Evolutionary conservation across 1,284 basidiomycete genomes (phyloP).

Genomic region (Salmacisia buchloeana): DNA sequence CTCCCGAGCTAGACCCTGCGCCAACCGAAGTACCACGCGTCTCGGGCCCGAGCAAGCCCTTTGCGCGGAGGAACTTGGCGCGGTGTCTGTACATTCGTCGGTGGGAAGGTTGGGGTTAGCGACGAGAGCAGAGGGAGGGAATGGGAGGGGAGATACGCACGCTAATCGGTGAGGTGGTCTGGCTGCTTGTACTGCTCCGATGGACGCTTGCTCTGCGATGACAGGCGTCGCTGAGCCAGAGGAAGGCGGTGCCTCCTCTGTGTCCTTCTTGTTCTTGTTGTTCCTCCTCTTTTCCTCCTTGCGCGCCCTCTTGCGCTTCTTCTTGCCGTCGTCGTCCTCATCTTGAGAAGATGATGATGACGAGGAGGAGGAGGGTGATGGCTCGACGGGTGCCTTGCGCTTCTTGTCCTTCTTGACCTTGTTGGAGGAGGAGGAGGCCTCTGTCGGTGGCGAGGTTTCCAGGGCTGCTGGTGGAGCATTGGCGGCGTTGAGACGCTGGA

Average conservation of each 20-base stretch:
- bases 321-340: conserved; percentile 13
- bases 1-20: no score
- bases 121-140: not conserved
- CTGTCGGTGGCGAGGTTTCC: conserved; percentile 1
- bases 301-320: conserved; percentile 16
- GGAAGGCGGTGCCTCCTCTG: no score
- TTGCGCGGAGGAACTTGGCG: conserved; percentile 46
- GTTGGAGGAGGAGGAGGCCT: conserved; percentile 18
- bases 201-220: not conserved
- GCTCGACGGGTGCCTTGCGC: conserved; percentile 13
- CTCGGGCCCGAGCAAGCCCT: conserved; percentile 29
- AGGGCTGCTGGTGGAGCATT: conserved; percentile 18
- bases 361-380: conserved; percentile 11
- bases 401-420: conserved; percentile 22
- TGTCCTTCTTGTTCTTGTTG: conserved; percentile 14
- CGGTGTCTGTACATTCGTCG: conserved; percentile 16
- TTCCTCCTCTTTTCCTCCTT: conserved; percentile 23
- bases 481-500: conserved; percentile 47
- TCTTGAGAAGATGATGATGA: conserved; percentile 14
- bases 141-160: conserved; percentile 8
- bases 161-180: conserved; percentile 15
- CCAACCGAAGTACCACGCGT: not conserved
- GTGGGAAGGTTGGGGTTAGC: not conserved
- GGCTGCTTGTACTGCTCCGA: not conserved
- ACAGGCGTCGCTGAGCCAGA: conserved; percentile 13